Evolutionary conservation across 1,284 basidiomycete genomes (phyloP).

Genomic region (Phlebopus sp.): DNA sequence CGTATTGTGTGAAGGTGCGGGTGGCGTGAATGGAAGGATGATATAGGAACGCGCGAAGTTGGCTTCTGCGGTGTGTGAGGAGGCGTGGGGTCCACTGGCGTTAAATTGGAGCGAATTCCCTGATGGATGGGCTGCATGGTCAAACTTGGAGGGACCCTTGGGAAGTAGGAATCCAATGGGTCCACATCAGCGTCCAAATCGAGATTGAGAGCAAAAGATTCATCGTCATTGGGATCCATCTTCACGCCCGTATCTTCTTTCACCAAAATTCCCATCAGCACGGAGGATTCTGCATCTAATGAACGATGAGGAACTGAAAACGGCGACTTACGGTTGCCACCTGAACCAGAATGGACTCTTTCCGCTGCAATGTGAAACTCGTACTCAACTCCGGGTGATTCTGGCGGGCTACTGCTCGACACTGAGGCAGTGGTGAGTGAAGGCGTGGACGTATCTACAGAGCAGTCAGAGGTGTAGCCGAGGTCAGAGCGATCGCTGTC

Average conservation of each 20-base stretch:
- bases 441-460: slow-evolving; percentile 11
- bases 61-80: not conserved
- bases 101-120: not conserved
- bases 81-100: not conserved
- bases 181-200: slow-evolving; percentile 11
- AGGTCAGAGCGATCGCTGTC: slow-evolving; percentile 8
- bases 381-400: slow-evolving; percentile 1
- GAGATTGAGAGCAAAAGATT: slow-evolving; percentile 6
- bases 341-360: not conserved
- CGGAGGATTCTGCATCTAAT: too few species aligned
- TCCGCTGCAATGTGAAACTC: not conserved
- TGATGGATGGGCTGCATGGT: not conserved
- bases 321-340: not conserved
- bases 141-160: not conserved
- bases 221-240: not conserved
- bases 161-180: slow-evolving; percentile 6
- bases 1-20: not conserved
- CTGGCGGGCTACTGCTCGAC: slow-evolving; percentile 10
- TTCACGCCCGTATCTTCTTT: not conserved
- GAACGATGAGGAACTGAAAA: not conserved
- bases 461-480: slow-evolving; percentile 6
- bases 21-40: slow-evolving; percentile 5
- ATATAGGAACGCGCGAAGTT: slow-evolving; percentile 2
- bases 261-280: not conserved
- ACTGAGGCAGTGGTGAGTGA: slow-evolving; percentile 13